Percentiles rank a stretch among this genome's conserved stretches.
Conservation (phyloP, 2,329 filamentous ascomycete genomes). For the Penicillium capsulatum region DNA sequence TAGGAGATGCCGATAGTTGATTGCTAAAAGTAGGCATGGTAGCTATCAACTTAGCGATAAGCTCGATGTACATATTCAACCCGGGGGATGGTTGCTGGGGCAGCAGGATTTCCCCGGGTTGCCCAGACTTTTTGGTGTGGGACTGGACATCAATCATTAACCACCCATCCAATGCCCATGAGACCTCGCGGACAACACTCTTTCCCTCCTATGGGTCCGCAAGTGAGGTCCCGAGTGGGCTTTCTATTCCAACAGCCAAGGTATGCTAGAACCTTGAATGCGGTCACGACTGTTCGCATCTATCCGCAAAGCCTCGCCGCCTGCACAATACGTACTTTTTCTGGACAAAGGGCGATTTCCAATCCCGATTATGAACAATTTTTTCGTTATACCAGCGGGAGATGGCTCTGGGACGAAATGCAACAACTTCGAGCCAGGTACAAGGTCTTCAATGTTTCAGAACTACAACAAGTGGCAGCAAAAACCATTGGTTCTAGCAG, state of each 20-base stretch:
- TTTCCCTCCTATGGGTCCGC: neutral
- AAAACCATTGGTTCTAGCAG: slow-evolving; percentile 23
- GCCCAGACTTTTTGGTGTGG: no score
- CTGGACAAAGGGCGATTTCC: no score
- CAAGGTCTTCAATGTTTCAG: slow-evolving; percentile 32
- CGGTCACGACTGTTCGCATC: neutral
- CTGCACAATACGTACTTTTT: neutral
- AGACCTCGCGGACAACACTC: neutral
- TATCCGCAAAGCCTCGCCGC: slow-evolving; percentile 2
- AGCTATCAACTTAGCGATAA: no score
- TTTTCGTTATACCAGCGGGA: slow-evolving; percentile 32
- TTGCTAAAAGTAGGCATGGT: no score
- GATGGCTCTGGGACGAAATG: slow-evolving; percentile 38
- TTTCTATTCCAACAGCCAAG: neutral
- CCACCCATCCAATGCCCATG: neutral
- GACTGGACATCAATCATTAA: neutral
- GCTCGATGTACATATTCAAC: no score
- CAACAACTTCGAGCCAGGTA: slow-evolving; percentile 32
- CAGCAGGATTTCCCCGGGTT: no score
- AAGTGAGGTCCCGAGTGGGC: neutral
- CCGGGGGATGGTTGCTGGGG: no score
- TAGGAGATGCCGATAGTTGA: no score
- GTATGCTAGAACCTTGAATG: neutral
- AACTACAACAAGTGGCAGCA: slow-evolving; percentile 32
- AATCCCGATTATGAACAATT: slow-evolving; percentile 15